phyloP scores from a whole-genome alignment of 768 basidiomycete species.

The Termitomyces bulborhizus region DNA sequence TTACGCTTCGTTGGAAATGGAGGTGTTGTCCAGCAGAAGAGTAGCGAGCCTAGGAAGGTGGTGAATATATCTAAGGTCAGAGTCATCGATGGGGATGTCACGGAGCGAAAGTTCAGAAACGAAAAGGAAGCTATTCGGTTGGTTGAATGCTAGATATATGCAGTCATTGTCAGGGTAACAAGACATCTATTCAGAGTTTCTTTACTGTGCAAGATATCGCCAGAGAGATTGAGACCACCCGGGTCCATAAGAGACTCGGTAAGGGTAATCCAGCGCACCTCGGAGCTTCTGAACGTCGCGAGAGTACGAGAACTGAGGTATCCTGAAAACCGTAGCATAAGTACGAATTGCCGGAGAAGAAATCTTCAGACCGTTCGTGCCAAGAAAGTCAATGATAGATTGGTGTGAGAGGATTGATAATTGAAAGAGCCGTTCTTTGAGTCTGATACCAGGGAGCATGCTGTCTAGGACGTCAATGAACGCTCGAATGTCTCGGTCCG shows the following conservation, averaged over 20 bases:
- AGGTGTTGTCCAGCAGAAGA: constrained; percentile 45
- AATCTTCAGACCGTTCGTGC: constrained; percentile 24
- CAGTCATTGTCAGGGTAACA: constrained; percentile 4
- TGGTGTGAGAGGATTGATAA: not conserved
- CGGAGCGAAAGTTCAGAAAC: constrained; percentile 46
- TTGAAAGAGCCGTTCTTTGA: not conserved
- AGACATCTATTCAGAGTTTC: not conserved
- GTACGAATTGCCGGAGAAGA: not conserved
- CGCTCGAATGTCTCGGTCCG: constrained; percentile 31
- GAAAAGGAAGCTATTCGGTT: constrained; percentile 43
- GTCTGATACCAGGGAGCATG: constrained; percentile 1
- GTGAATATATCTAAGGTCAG: constrained; percentile 45
- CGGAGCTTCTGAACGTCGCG: constrained; percentile 37
- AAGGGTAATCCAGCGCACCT: constrained; percentile 38
- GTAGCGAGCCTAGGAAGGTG: constrained; percentile 44
- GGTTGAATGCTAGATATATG: constrained; percentile 37
- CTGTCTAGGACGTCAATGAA: constrained; percentile 24
- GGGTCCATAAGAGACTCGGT: constrained; percentile 39
- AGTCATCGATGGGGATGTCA: constrained; percentile 36
- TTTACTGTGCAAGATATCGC: constrained; percentile 39
- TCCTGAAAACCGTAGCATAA: constrained; percentile 23
- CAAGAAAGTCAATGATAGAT: constrained; percentile 32
- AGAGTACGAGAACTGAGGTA: constrained; percentile 41
- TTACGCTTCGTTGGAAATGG: constrained; percentile 59
- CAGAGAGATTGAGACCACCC: constrained; percentile 44